Evolutionary conservation across 2,329 filamentous ascomycete genomes (phyloP), one percentile per base, ranked within the genome.

Genomic region (Biscogniauxia marginata): DNA sequence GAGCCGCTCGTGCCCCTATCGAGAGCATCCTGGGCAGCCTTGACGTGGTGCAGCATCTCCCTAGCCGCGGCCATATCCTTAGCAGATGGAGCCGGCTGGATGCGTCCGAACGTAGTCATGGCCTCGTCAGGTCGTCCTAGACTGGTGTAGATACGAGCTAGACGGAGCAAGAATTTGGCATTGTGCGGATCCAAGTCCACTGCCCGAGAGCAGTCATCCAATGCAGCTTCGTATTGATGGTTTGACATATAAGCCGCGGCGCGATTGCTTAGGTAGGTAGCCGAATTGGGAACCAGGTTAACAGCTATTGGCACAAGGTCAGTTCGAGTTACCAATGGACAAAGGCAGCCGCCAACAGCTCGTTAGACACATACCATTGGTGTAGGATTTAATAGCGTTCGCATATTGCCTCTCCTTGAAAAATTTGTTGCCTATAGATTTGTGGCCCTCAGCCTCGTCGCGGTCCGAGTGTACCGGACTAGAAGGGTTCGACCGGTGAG

Each of bases 351-450:
- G 13, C 18, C 18, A 44, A 45, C 46, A 48, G 57, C 55, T 60
- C 23, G 55, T 52, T 7, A 53, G 34, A 34, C 54, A 58, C 72
- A 71, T 80, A 96, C 93, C 93, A 84, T 96, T 96, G 65, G 90
- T 91, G 74, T 98, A 99, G 74, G 97, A 91, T 65, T 90, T 84
- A 71, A 98, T 93, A 21, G 95, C 93, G 70, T 89, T 88, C 58
- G 81, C 77, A 73, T 93, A 99, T 69, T 97, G 90, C 71, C 89
- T 91, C 62, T 93, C 90, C 79, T 97, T 98, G 84, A 97, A 99
- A 70, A 91, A 93, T 70, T 95, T 95, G 78, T 99, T 99, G 57
- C 95, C 95, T 2, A 90, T 85, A 66, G 90, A 85, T 80, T 99
- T 99, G 83, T 88, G 96, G 11, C 86, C 82, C 76, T 99, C 95